Evolutionary conservation across 1,284 basidiomycete species (phyloP).

Genomic region (Apiotrichum mycotoxinovorans): DNA sequence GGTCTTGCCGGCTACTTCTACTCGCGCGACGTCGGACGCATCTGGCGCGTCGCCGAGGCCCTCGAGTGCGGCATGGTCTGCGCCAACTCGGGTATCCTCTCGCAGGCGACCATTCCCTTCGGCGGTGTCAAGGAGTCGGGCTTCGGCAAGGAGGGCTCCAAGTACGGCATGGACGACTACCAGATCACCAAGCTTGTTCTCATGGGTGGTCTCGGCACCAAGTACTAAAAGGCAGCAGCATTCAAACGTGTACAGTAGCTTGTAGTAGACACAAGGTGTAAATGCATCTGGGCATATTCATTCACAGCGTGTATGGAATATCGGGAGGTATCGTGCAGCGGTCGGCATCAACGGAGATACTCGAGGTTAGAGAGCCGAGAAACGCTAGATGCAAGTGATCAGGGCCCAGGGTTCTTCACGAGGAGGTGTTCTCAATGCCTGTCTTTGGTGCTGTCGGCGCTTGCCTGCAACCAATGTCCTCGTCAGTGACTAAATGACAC

Average conservation of each 20-base stretch:
- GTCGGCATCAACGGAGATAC: no score
- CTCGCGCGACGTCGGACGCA: conserved; percentile 76
- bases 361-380: no score
- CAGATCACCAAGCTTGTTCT: conserved; percentile 16
- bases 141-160: conserved; percentile 54
- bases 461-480: no score
- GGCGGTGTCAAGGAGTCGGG: conserved; percentile 65
- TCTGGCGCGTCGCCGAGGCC: conserved; percentile 87
- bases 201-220: conserved; percentile 16
- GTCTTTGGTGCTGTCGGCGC: no score
- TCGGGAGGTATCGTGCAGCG: no score
- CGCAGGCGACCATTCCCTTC: conserved; percentile 77
- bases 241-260: neutral
- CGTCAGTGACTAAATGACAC: no score
- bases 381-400: no score
- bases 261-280: neutral
- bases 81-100: conserved; percentile 72
- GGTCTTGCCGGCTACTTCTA: conserved; percentile 91
- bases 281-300: neutral
- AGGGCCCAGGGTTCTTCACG: no score
- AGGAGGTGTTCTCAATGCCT: no score
- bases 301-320: neutral
- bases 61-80: conserved; percentile 87
- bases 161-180: conserved; percentile 51
- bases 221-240: conserved; percentile 13